These are phyloP conservation scores for Suhomyces sp. DNA, from an alignment of 805 yeast species.

Conservation along the genomic window DNA sequence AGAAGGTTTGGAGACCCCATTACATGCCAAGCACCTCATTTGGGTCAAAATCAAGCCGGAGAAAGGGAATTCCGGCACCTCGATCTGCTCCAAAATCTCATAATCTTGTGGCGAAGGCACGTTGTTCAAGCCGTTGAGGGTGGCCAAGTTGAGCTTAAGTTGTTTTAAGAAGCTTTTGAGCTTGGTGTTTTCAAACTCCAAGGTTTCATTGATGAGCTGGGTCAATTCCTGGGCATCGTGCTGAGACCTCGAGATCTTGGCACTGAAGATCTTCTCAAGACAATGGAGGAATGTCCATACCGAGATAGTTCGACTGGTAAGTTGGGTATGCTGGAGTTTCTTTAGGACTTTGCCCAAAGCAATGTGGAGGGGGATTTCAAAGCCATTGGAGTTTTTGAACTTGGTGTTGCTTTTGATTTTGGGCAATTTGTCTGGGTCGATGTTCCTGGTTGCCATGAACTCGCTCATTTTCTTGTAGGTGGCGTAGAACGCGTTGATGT, in stretches of 20 bases:
- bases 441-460: constrained; percentile 14
- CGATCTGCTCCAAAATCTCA: constrained; percentile 12
- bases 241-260: constrained; percentile 74
- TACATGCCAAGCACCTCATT: constrained; percentile 68
- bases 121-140: background rate
- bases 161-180: constrained; percentile 32
- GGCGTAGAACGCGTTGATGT: constrained; percentile 45
- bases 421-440: constrained; percentile 16
- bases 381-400: constrained; percentile 15
- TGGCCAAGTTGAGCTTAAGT: constrained; percentile 7
- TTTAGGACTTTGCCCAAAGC: constrained; percentile 51
- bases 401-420: constrained; percentile 9
- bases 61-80: constrained; percentile 69
- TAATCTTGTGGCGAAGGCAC: constrained; percentile 9
- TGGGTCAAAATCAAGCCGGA: constrained; percentile 63
- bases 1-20: constrained; percentile 54
- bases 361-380: constrained; percentile 51
- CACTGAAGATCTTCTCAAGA: constrained; percentile 67
- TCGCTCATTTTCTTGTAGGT: constrained; percentile 21
- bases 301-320: constrained; percentile 52
- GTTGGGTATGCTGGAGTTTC: constrained; percentile 62
- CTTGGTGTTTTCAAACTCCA: constrained; percentile 60
- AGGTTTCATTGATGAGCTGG: constrained; percentile 73
- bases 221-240: constrained; percentile 95
- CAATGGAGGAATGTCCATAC: constrained; percentile 78